Conservation (phyloP, 2,329 filamentous ascomycete species). For the Stachybotrys chlorohalonatus region DNA sequence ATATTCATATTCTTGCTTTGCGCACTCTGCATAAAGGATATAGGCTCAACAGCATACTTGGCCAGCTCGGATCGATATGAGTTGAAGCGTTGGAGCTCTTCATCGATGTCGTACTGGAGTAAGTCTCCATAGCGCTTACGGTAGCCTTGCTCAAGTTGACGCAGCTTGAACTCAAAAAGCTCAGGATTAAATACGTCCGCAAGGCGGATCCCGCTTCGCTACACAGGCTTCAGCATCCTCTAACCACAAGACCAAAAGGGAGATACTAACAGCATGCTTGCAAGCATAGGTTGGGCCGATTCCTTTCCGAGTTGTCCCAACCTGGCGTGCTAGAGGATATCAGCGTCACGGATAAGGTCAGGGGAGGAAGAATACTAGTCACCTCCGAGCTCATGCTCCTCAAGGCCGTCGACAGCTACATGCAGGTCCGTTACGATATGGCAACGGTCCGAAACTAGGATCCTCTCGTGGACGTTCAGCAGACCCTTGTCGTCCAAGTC, state of each 20-base stretch:
- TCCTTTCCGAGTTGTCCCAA: slow-evolving; percentile 28
- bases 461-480: slow-evolving; percentile 30
- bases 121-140: slow-evolving; percentile 56
- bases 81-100: slow-evolving; percentile 54
- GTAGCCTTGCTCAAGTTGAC: slow-evolving; percentile 49
- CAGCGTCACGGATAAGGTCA: slow-evolving; percentile 16
- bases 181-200: slow-evolving; percentile 59
- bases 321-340: slow-evolving; percentile 12
- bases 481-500: slow-evolving; percentile 18
- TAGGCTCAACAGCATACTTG: slow-evolving; percentile 55
- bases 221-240: slow-evolving; percentile 2
- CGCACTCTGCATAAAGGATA: slow-evolving; percentile 52
- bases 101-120: slow-evolving; percentile 54
- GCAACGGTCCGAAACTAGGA: slow-evolving; percentile 55
- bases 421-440: slow-evolving; percentile 59
- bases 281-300: slow-evolving; percentile 26
- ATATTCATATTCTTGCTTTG: slow-evolving; percentile 51
- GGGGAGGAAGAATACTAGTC: slow-evolving; percentile 7
- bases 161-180: slow-evolving; percentile 58
- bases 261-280: neutral
- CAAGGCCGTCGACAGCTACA: slow-evolving; percentile 58
- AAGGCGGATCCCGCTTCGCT: slow-evolving; percentile 57
- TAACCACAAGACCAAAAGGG: neutral
- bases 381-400: slow-evolving; percentile 43
- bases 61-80: slow-evolving; percentile 44